These are phyloP conservation scores for Thecaphora frezii DNA, from an alignment of 1,284 basidiomycete genomes.

Conservation along the genomic window DNA sequence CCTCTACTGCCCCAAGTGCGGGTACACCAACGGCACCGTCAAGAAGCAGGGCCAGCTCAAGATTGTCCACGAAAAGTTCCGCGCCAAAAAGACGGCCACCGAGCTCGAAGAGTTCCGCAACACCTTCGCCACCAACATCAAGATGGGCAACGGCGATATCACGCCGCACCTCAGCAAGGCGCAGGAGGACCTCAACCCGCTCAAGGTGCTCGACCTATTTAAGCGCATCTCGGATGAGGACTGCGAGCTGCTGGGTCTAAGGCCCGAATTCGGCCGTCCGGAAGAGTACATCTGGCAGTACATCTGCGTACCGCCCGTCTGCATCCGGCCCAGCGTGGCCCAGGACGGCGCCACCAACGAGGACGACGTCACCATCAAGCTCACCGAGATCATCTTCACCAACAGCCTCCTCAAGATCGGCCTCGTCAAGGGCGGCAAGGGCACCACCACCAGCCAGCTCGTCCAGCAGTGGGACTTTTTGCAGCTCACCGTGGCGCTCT, in stretches of 20 bases:
- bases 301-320: conserved; percentile 95
- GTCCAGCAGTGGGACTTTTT: conserved; percentile 96
- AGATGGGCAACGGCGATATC: conserved; percentile 79
- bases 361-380: conserved; percentile 95
- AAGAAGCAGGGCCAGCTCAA: conserved; percentile 94
- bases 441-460: conserved; percentile 54
- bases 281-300: conserved; percentile 99
- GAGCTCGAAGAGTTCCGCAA: conserved; percentile 85
- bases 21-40: conserved; percentile 88
- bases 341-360: conserved; percentile 85
- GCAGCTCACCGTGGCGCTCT: conserved; percentile 91
- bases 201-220: conserved; percentile 92
- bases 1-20: conserved; percentile 89
- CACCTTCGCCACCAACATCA: conserved; percentile 79
- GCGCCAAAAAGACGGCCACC: conserved; percentile 88
- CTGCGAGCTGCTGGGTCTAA: conserved; percentile 88
- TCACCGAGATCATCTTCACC: conserved; percentile 94
- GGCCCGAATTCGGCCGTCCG: conserved; percentile 85
- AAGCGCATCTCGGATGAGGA: conserved; percentile 89
- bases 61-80: conserved; percentile 96
- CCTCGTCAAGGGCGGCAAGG: conserved; percentile 67
- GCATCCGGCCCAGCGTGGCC: conserved; percentile 93
- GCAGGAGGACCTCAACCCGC: conserved; percentile 89
- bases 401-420: conserved; percentile 91
- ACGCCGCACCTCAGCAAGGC: conserved; percentile 84